These are phyloP conservation scores for Penicillium manginii DNA, from an alignment of 495 filamentous ascomycete genomes.

Conservation along the genomic window DNA sequence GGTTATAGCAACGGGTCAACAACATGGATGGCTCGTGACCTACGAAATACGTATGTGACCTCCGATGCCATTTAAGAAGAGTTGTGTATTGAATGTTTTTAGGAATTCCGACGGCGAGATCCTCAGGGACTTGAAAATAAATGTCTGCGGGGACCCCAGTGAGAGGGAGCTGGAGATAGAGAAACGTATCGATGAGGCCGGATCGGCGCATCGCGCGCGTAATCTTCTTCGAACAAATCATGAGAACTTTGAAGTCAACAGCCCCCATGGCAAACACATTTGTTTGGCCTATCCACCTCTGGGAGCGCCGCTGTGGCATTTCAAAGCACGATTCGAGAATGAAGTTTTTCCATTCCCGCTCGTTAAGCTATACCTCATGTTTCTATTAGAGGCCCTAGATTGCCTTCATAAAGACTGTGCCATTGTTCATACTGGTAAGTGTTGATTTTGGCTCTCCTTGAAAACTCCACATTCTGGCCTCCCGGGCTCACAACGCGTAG, in stretches of 20 bases:
- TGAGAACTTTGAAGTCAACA: conserved; percentile 27
- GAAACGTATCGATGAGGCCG: no score
- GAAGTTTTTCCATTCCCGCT: conserved; percentile 22
- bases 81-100: background rate
- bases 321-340: conserved; percentile 29
- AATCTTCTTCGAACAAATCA: conserved; percentile 17
- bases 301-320: conserved; percentile 33
- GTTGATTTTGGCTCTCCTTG: no score
- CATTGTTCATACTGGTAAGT: conserved; percentile 37
- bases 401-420: conserved; percentile 43
- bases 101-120: conserved; percentile 21
- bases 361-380: conserved; percentile 32
- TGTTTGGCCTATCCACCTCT: conserved; percentile 43
- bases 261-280: conserved; percentile 34
- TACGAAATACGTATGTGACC: conserved; percentile 14
- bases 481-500: conserved; percentile 24
- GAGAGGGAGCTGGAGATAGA: conserved; percentile 33
- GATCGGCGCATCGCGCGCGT: conserved; percentile 21
- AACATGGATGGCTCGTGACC: conserved; percentile 37
- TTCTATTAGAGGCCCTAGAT: conserved; percentile 41
- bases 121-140: conserved; percentile 38
- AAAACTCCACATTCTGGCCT: no score
- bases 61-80: background rate
- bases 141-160: conserved; percentile 17
- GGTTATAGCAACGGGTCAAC: conserved; percentile 40